Conservation (phyloP, 148 eudicot species). For the Silene conica region DNA sequence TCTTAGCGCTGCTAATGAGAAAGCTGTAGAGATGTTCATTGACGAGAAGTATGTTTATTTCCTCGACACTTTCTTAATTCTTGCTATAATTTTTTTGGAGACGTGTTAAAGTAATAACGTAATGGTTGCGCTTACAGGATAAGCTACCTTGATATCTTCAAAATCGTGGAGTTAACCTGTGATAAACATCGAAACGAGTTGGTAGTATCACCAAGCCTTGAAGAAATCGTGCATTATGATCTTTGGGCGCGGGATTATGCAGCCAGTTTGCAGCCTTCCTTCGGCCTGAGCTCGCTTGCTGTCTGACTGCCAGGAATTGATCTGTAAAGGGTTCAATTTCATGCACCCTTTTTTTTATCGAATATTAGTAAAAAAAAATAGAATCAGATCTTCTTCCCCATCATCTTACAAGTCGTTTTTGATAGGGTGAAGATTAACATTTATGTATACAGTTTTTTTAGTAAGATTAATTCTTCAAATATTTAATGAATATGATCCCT, state of each 20-base stretch:
- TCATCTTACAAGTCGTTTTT: too few species aligned
- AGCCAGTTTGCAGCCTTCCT: conserved; percentile 48
- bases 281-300: conserved; percentile 52
- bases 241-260: conserved; percentile 94
- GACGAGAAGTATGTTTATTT: conserved; percentile 65
- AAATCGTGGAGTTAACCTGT: conserved; percentile 88
- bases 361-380: too few species aligned
- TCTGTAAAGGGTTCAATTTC: too few species aligned
- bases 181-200: conserved; percentile 68
- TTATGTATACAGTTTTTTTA: too few species aligned
- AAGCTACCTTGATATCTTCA: conserved; percentile 87
- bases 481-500: too few species aligned
- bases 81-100: neutral
- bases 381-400: too few species aligned
- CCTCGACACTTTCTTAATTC: neutral
- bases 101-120: neutral
- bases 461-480: too few species aligned
- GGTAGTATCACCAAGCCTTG: conserved; percentile 73
- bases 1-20: conserved; percentile 97
- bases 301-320: conserved; percentile 35
- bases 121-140: conserved; percentile 48
- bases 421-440: too few species aligned
- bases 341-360: too few species aligned
- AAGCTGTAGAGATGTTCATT: conserved; percentile 91
- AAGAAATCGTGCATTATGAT: conserved; percentile 88